These are phyloP conservation scores for Globisporangium uncinulatum DNA, from an alignment of 352 stramenopile genomes.

Conservation along the genomic window DNA sequence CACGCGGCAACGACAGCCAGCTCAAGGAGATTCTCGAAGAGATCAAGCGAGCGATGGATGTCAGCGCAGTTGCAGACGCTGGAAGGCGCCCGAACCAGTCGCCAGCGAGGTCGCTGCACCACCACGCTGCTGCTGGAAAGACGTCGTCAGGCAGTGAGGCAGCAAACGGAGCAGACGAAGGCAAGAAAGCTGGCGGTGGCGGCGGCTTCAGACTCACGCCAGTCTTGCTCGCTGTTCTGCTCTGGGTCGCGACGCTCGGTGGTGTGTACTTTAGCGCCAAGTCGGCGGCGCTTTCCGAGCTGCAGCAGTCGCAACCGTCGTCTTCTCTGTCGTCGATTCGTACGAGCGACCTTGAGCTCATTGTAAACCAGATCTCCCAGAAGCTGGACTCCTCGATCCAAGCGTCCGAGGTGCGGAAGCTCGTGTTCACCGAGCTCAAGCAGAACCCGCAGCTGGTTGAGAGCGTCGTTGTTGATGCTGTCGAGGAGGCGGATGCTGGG, in stretches of 20 bases:
- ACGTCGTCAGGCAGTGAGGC: not conserved
- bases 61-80: slow-evolving; percentile 1
- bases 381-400: slow-evolving; percentile 12
- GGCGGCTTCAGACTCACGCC: slow-evolving; percentile 4
- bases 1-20: slow-evolving; percentile 11
- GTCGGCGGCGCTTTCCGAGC: slow-evolving; percentile 12
- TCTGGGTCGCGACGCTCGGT: slow-evolving; percentile 16
- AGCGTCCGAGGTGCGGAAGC: slow-evolving; percentile 13
- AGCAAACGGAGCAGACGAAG: not conserved
- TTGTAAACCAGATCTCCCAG: slow-evolving; percentile 18
- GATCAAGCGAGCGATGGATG: slow-evolving; percentile 15
- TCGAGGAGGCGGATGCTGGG: too few species aligned
- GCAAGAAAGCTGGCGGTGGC: not conserved
- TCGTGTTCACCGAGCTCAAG: slow-evolving; percentile 16
- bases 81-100: slow-evolving; percentile 1
- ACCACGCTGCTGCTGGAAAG: slow-evolving; percentile 4
- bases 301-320: slow-evolving; percentile 11
- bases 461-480: not conserved
- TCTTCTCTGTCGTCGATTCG: slow-evolving; percentile 7
- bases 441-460: slow-evolving; percentile 10
- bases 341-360: slow-evolving; percentile 14
- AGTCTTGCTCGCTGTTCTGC: slow-evolving; percentile 11
- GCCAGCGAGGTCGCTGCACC: slow-evolving; percentile 1
- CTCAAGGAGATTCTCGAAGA: slow-evolving; percentile 15
- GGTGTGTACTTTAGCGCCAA: slow-evolving; percentile 19